A percentile compares a stretch with the other conserved stretches of the same genome.
These are phyloP conservation scores for Kodamaea anthophila DNA, from an alignment of 1,139 yeast genomes.

Conservation along the genomic window DNA sequence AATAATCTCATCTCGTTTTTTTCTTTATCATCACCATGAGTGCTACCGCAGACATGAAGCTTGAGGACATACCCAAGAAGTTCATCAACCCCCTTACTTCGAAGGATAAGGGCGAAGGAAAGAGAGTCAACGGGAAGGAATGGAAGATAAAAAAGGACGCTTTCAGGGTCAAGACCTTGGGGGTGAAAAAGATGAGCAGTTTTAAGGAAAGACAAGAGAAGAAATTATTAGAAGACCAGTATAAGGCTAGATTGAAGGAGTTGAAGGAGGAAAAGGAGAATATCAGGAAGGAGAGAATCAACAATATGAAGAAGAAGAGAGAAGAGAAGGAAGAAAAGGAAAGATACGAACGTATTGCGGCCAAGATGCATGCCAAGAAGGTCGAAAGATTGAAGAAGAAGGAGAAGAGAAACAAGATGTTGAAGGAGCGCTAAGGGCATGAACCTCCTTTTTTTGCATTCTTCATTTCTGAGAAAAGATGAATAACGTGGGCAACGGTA, in stretches of 20 bases:
- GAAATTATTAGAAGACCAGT: slow-evolving; percentile 36
- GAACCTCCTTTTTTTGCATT: slow-evolving; percentile 1
- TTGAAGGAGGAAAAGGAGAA: slow-evolving; percentile 58
- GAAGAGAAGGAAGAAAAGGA: slow-evolving; percentile 70
- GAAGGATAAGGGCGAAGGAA: slow-evolving; percentile 20
- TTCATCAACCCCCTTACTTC: slow-evolving; percentile 18
- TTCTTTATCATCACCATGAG: no score
- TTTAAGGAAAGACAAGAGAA: slow-evolving; percentile 30
- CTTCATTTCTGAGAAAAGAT: slow-evolving; percentile 4
- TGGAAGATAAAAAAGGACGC: slow-evolving; percentile 25
- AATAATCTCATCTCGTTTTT: no score
- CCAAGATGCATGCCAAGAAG: slow-evolving; percentile 72
- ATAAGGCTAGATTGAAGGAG: slow-evolving; percentile 49
- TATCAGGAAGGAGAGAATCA: slow-evolving; percentile 43
- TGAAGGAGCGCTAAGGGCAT: slow-evolving; percentile 51
- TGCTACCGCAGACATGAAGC: slow-evolving; percentile 9
- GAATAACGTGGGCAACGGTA: no score
- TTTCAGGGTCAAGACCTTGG: slow-evolving; percentile 18
- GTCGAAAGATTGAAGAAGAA: slow-evolving; percentile 73
- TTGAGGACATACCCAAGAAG: slow-evolving; percentile 18
- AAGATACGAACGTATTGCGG: slow-evolving; percentile 63
- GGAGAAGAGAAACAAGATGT: slow-evolving; percentile 75
- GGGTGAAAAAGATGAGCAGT: slow-evolving; percentile 11
- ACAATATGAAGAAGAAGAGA: slow-evolving; percentile 56
- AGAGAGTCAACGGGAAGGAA: slow-evolving; percentile 22